phyloP scores from a whole-genome alignment of 1,139 yeast species.

The Waltiozyma sp. region DNA sequence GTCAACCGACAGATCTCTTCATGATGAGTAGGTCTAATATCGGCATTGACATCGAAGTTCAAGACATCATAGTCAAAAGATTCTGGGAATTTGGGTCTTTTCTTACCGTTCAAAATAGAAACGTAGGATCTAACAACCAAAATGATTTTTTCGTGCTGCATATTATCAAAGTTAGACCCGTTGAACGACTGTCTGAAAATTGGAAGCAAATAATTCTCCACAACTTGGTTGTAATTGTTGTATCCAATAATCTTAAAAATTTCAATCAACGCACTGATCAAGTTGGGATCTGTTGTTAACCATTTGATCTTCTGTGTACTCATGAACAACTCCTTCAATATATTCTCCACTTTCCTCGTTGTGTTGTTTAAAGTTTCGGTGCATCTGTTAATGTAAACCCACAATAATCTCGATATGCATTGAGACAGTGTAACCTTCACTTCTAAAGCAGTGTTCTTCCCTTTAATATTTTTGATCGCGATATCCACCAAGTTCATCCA shows the following conservation, averaged over 20 bases:
- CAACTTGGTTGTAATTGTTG: slow-evolving; percentile 64
- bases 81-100: slow-evolving; percentile 68
- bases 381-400: slow-evolving; percentile 85
- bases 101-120: slow-evolving; percentile 53
- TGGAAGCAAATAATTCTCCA: slow-evolving; percentile 66
- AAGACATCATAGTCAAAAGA: slow-evolving; percentile 30
- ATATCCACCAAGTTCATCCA: slow-evolving; percentile 66
- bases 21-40: slow-evolving; percentile 41
- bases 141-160: slow-evolving; percentile 60
- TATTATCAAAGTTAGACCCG: slow-evolving; percentile 45
- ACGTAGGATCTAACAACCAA: slow-evolving; percentile 65
- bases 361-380: slow-evolving; percentile 85
- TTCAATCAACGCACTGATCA: slow-evolving; percentile 60
- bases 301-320: slow-evolving; percentile 59
- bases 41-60: slow-evolving; percentile 26
- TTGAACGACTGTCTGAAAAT: slow-evolving; percentile 44
- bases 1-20: slow-evolving; percentile 67
- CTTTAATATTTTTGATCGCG: slow-evolving; percentile 28
- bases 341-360: slow-evolving; percentile 49
- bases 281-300: slow-evolving; percentile 49
- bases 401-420: slow-evolving; percentile 61
- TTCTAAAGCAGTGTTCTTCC: slow-evolving; percentile 32
- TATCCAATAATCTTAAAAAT: slow-evolving; percentile 67
- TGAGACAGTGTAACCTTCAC: slow-evolving; percentile 56
- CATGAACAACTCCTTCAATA: slow-evolving; percentile 48